phyloP scores from a whole-genome alignment of 208 protist genomes.

The Dictyostelium gargantuum region DNA sequence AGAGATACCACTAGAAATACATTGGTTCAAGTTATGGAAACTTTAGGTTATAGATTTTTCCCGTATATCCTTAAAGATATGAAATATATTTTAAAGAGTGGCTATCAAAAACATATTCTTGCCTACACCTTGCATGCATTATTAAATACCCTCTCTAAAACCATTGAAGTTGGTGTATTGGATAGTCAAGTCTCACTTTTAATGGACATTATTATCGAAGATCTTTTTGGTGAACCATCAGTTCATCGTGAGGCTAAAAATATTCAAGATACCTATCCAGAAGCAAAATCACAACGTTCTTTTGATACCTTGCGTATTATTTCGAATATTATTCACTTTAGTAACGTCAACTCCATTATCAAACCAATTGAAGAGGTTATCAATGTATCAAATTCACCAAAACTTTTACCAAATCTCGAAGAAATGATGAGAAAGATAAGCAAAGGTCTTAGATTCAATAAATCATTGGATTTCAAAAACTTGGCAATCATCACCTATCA shows the following conservation, averaged over 20 bases:
- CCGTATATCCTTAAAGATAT: conserved; percentile 30
- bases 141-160: neutral
- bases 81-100: neutral
- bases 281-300: neutral
- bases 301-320: neutral
- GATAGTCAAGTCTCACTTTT: neutral
- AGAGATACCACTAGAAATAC: neutral
- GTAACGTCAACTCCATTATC: neutral
- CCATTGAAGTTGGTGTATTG: neutral
- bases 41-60: conserved; percentile 3
- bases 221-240: conserved; percentile 21
- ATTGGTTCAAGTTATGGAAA: neutral
- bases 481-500: neutral
- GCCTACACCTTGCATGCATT: neutral
- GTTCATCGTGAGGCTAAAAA: neutral
- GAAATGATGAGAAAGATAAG: neutral
- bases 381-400: neutral
- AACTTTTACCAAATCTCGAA: neutral
- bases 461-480: neutral
- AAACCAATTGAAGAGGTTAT: conserved; percentile 34
- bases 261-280: neutral
- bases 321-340: neutral
- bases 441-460: neutral
- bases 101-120: conserved; percentile 33
- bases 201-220: conserved; percentile 41